Evolutionary conservation across 1,284 basidiomycete genomes (phyloP).

Genomic region (Apiotrichum gamsii): DNA sequence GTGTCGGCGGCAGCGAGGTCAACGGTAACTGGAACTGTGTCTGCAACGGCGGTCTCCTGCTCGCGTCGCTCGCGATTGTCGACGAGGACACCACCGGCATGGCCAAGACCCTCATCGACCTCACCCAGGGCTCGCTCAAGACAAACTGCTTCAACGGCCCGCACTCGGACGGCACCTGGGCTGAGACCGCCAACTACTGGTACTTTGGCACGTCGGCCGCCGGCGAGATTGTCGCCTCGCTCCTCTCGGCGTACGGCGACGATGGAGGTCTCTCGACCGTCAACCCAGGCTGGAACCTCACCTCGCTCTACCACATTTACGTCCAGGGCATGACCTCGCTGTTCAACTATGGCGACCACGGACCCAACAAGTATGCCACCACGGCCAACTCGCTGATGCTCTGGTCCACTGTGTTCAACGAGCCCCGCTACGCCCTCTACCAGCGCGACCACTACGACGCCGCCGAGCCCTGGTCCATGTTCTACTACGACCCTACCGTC

Average conservation of each 20-base stretch:
- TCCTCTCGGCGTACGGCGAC: slow-evolving; percentile 79
- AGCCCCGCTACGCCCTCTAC: slow-evolving; percentile 73
- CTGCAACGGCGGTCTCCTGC: slow-evolving; percentile 82
- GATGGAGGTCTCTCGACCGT: slow-evolving; percentile 60
- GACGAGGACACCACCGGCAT: slow-evolving; percentile 72
- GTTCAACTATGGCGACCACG: slow-evolving; percentile 88
- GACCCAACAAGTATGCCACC: slow-evolving; percentile 77
- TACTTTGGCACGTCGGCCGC: slow-evolving; percentile 89
- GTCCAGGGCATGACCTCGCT: slow-evolving; percentile 74
- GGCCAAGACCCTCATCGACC: slow-evolving; percentile 60
- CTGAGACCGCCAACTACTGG: slow-evolving; percentile 94
- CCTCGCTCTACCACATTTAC: slow-evolving; percentile 88
- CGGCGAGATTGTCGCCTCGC: slow-evolving; percentile 81
- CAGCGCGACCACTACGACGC: slow-evolving; percentile 89
- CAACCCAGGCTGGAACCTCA: slow-evolving; percentile 67
- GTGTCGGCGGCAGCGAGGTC: slow-evolving; percentile 29
- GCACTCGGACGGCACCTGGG: slow-evolving; percentile 81
- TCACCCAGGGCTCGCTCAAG: slow-evolving; percentile 42
- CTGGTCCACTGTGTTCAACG: slow-evolving; percentile 61
- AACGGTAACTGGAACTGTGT: slow-evolving; percentile 95
- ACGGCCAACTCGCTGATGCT: slow-evolving; percentile 54
- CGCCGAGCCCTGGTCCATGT: slow-evolving; percentile 89
- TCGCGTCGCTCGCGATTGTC: slow-evolving; percentile 84
- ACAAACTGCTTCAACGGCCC: slow-evolving; percentile 65
- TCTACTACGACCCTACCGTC: slow-evolving; percentile 87